A percentile compares a stretch with the other conserved stretches of the same genome.
These are phyloP conservation scores for Gaeumannomyces sp. DNA, from an alignment of 2,329 filamentous ascomycete genomes.

Conservation along the genomic window DNA sequence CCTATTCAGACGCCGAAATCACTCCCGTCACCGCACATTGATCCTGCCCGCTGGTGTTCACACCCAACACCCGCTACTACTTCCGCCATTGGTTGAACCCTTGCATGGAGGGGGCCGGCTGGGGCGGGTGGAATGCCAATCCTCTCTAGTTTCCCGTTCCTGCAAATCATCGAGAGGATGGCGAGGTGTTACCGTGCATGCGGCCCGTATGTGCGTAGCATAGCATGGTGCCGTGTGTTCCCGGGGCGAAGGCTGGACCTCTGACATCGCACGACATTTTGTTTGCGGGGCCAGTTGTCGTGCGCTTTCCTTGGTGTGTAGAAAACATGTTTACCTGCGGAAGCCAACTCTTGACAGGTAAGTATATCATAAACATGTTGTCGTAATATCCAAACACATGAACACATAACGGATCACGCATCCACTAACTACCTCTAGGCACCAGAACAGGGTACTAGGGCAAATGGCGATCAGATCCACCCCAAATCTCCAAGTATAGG, in stretches of 20 bases:
- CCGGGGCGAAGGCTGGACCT: background rate
- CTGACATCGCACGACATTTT: background rate
- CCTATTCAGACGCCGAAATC: background rate
- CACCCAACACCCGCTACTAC: background rate
- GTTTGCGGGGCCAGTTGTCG: no score
- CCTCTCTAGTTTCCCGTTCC: no score
- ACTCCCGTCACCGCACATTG: background rate
- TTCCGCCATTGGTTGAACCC: background rate
- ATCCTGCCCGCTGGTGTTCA: background rate
- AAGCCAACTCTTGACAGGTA: no score
- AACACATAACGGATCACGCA: no score
- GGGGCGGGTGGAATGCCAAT: background rate
- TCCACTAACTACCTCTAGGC: no score
- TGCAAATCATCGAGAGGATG: slow-evolving; percentile 9
- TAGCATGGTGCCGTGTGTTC: background rate
- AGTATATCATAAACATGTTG: no score
- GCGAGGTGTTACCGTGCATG: background rate
- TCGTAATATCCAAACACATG: no score
- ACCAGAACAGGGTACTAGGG: no score
- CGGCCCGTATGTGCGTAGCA: background rate
- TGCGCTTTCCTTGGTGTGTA: no score
- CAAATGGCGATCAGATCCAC: no score
- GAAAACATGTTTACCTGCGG: background rate
- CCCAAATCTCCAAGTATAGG: background rate
- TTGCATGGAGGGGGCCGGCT: background rate